Base-by-base conservation (phyloP, 345 rosid genomes). In the Eucalyptus polyanthemos region DNA sequence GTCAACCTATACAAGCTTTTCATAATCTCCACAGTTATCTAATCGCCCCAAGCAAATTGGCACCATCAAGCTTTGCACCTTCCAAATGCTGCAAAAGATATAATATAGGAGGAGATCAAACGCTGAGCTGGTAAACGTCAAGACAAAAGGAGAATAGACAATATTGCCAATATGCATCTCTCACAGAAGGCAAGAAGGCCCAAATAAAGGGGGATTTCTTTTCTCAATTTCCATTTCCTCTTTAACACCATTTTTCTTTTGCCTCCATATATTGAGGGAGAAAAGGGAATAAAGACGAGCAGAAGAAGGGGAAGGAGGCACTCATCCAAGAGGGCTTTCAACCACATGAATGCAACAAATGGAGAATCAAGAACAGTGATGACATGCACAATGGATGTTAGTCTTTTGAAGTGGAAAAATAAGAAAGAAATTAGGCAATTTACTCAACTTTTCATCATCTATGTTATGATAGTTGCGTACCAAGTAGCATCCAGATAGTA, bases 61-160 rank as follows among this genome's bases (percentile, higher is more conserved):
- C 99, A 11, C 98, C 99, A 45, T 95, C 99, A n/a, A 97, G 97
- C 94, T 87, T 97, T 69, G 97, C 96, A 87, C 96, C 98, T 93
- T 97, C 97, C 94, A 96, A 90, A 87, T 92, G 96, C 99, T 86
- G 88, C 88, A 87, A 76, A 76, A 76, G 58, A 88, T 65, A 76
- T 25, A 80, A 9, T 22, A 47, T 16, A 65, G 6, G 29, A 60
- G 50, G 80, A 40, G 14, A 12, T n/a, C 13, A 45, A 67, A 65
- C 14, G 9, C 34, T 87, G 14, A 27, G 40, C 49, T 10, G 27
- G 45, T 72, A 37, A 72, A 72, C 10, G 14, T 72, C 6, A 4
- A 72, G 81, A 34, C 81, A 72, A 72, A 69, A 69, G 80, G 80
- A 69, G 44, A 34, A 69, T 6, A 34, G 80, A 69, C 13, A 69